A percentile compares a stretch with the other conserved stretches of the same genome.
Conservation (phyloP, 108 stramenopile genomes). For the Pelagomonas calceolata region DNA sequence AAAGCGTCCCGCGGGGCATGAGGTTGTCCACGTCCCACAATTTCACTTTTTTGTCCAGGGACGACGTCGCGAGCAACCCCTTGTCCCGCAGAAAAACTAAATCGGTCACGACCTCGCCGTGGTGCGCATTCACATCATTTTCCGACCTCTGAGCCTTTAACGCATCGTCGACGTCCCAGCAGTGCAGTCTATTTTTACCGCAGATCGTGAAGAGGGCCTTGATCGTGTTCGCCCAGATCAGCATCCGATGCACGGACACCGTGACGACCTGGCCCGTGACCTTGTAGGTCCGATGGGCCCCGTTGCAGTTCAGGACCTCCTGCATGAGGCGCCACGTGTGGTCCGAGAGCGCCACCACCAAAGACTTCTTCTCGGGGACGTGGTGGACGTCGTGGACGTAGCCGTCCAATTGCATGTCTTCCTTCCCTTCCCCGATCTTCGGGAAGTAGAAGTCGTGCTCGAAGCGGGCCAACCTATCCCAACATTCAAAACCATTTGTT, state of each 20-base stretch:
- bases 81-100: conserved; percentile 6
- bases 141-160: neutral
- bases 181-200: neutral
- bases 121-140: neutral
- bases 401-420: neutral
- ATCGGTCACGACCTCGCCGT: conserved; percentile 6
- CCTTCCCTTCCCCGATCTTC: neutral
- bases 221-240: neutral
- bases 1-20: neutral
- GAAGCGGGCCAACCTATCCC: neutral
- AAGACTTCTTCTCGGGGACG: neutral
- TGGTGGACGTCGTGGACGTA: neutral
- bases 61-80: conserved; percentile 6
- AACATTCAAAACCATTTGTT: neutral
- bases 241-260: neutral
- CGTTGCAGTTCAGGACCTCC: neutral
- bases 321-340: neutral
- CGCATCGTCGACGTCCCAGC: conserved; percentile 4
- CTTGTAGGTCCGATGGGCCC: conserved; percentile 1
- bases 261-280: neutral
- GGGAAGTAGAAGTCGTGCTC: neutral
- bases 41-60: conserved; percentile 5
- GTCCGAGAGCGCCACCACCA: neutral
- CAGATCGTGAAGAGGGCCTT: neutral
- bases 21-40: conserved; percentile 9